phyloP scores from a whole-genome alignment of 2,329 filamentous ascomycete genomes.

The Myriosclerotinia curreyana region DNA sequence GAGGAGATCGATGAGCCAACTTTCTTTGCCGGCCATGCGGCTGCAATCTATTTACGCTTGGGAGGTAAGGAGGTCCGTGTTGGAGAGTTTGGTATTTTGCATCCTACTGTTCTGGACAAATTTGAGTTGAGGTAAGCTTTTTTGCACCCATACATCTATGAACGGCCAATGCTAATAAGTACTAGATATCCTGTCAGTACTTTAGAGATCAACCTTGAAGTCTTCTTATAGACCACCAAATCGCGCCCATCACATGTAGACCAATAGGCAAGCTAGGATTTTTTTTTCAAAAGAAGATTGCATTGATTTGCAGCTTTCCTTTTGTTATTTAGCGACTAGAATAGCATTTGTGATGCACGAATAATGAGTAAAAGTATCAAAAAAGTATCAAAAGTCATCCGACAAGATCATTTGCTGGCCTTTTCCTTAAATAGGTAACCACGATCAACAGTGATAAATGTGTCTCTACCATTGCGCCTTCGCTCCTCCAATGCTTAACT shows the following conservation, averaged over 20 bases:
- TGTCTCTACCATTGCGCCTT: constrained; percentile 27
- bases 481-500: constrained; percentile 29
- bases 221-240: constrained; percentile 65
- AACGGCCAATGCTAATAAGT: constrained; percentile 26
- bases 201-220: constrained; percentile 90
- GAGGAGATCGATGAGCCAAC: constrained; percentile 87
- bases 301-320: constrained; percentile 8
- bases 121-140: constrained; percentile 74
- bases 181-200: constrained; percentile 84
- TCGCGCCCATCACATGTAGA: neutral
- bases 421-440: constrained; percentile 1
- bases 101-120: constrained; percentile 88
- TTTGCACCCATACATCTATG: too few species aligned
- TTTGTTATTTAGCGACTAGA: constrained; percentile 14
- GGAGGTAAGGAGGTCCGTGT: constrained; percentile 72
- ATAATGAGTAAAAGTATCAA: constrained; percentile 22
- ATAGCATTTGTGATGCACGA: constrained; percentile 31
- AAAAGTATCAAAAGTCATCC: constrained; percentile 5
- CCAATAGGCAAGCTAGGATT: constrained; percentile 5
- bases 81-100: constrained; percentile 89
- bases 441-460: neutral
- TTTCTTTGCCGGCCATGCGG: constrained; percentile 87
- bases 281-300: neutral
- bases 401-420: neutral
- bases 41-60: constrained; percentile 75